Evolutionary conservation across 2,329 filamentous ascomycete genomes (phyloP), one percentile per base, ranked within the genome.

Genomic region (Neoarthrinium moseri): DNA sequence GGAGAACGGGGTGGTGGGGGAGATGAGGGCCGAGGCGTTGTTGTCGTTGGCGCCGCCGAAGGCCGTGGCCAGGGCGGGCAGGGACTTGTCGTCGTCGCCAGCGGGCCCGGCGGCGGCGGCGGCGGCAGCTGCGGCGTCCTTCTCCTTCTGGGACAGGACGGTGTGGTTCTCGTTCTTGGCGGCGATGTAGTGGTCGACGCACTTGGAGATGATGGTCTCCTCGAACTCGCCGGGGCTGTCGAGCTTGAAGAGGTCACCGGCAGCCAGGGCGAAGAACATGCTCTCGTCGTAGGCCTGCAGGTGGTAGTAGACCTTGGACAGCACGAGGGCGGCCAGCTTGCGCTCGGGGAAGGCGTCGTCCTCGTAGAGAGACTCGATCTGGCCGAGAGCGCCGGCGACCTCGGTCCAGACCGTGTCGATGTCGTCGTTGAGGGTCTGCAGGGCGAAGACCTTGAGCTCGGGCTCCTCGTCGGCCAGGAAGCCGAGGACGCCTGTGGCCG

Each of bases 221-320:
- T 99, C 94, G 63, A 96, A 99, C 74, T 99, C 94, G 69, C 90
- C 88, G 43, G 89, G 86, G 45, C 86, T 80, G 61, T 96, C 89
- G 55, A 97, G 81, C 73, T 95, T 89, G 77, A 99, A 96, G 40
- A 96, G 84, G 65, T 96, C 89, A 50, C 94, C 94, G 20, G 94
- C 91, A 48, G 91, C 91, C 36, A 99, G 82, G 53, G 94, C 94
- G 69, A 99, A 97, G 43, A 89, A 88, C 92, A 99, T 97, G 70
- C 92, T 96, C 74, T 99, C 94, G 66, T 96, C 94, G 75, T 99
- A 99, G 67, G 94, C 94, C 71, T 96, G 91, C 43, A 99, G 84
- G 66, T 99, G 94, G 66, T 97, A 99, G 75, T 97, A 99, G 56
- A 97, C 91, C 78, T 99, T 99, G 58, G 94, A 88, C 34, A 95